Percentiles rank a stretch among this genome's conserved stretches.
Evolutionary conservation across 805 yeast genomes (phyloP).

Genomic region (Candida taoyuanica): DNA sequence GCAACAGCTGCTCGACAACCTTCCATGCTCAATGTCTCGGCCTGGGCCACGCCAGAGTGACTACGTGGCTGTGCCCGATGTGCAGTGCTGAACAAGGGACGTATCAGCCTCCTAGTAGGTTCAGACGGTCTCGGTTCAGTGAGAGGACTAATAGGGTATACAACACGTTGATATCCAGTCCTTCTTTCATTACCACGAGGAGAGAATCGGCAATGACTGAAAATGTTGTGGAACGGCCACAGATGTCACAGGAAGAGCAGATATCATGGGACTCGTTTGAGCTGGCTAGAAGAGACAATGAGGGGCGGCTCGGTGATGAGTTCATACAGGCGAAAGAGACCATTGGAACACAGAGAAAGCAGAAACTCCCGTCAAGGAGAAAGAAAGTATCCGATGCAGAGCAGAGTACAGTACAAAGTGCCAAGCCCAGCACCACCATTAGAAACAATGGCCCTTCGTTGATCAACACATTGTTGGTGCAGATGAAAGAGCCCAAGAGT

Average conservation of each 20-base stretch:
- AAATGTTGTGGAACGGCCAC: constrained; percentile 10
- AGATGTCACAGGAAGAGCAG: constrained; percentile 21
- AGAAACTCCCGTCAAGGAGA: constrained; percentile 22
- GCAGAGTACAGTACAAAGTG: too few relatives aligned
- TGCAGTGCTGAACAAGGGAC: constrained; percentile 40
- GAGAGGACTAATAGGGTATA: constrained; percentile 27
- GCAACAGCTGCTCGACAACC: constrained; percentile 33
- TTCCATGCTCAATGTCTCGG: constrained; percentile 42
- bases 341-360: constrained; percentile 10
- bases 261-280: constrained; percentile 25
- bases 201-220: constrained; percentile 6
- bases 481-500: constrained; percentile 16
- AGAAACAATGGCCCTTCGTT: constrained; percentile 12
- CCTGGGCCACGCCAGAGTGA: constrained; percentile 13
- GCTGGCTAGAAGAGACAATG: constrained; percentile 6
- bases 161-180: constrained; percentile 14
- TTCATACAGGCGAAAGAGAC: too few relatives aligned
- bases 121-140: constrained; percentile 25
- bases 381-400: too few relatives aligned
- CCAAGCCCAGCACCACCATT: not conserved
- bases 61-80: constrained; percentile 46
- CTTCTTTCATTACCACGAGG: constrained; percentile 4
- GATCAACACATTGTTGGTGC: constrained; percentile 17
- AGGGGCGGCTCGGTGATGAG: too few relatives aligned
- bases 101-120: constrained; percentile 17